Evolutionary conservation across 495 filamentous ascomycete species (phyloP).

Genomic region (Penicillium coprophilum): DNA sequence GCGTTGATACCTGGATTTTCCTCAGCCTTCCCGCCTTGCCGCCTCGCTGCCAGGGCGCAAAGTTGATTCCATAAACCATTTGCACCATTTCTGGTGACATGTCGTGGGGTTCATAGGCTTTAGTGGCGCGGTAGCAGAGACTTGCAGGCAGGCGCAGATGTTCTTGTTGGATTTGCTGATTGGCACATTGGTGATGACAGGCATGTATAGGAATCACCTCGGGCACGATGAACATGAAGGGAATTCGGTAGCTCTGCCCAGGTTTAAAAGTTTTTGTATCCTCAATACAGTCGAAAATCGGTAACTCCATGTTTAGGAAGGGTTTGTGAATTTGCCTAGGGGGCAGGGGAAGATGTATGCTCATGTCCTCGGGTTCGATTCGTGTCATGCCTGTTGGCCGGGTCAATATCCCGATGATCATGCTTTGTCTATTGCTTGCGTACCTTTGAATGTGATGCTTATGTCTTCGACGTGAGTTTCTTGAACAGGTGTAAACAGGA

Average conservation of each 20-base stretch:
- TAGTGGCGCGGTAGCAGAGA: neutral
- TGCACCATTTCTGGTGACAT: conserved; percentile 9
- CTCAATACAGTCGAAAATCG: neutral
- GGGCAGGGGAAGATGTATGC: conserved; percentile 6
- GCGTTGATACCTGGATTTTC: conserved; percentile 1
- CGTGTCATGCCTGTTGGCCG: neutral
- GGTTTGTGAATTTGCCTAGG: neutral
- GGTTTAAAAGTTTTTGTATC: neutral
- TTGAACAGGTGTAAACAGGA: conserved; percentile 5
- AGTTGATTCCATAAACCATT: conserved; percentile 10
- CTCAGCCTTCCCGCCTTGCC: conserved; percentile 1
- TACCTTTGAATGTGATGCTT: conserved; percentile 9
- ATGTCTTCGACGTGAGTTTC: conserved; percentile 1
- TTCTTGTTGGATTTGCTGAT: conserved; percentile 9
- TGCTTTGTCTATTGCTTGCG: neutral
- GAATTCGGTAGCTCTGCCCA: neutral
- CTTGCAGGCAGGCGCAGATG: conserved; percentile 10
- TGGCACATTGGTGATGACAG: conserved; percentile 8
- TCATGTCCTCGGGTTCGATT: conserved; percentile 10
- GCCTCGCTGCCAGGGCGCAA: neutral
- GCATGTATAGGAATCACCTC: conserved; percentile 10
- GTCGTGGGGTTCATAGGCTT: neutral
- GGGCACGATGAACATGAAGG: conserved; percentile 7
- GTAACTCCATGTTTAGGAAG: conserved; percentile 5
- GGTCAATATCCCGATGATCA: neutral